These are phyloP conservation scores for Ogataea haglerorum DNA, from an alignment of 805 yeast genomes.

Conservation along the genomic window DNA sequence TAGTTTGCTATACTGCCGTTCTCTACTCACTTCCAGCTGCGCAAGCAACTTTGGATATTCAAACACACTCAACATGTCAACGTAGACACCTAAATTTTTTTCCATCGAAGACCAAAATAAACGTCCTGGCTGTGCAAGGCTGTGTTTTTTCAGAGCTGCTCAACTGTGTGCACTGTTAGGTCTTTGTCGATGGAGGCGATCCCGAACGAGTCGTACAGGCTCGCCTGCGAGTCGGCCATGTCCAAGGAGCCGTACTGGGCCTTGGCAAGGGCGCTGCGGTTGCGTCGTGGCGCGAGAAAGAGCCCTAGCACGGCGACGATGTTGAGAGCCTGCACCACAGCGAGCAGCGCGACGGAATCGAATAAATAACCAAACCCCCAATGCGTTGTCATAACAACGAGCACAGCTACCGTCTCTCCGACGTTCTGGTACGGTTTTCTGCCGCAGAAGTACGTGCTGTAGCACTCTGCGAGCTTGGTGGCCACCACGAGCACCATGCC, in stretches of 20 bases:
- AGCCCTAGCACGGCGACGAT: background rate
- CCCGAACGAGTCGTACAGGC: constrained; percentile 2
- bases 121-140: constrained; percentile 6
- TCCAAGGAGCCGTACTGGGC: constrained; percentile 3
- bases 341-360: background rate
- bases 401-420: constrained; percentile 3
- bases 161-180: constrained; percentile 1
- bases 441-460: constrained; percentile 2
- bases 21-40: constrained; percentile 14
- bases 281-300: background rate
- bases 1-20: background rate
- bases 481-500: constrained; percentile 3
- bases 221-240: background rate
- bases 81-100: constrained; percentile 6
- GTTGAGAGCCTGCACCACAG: constrained; percentile 2
- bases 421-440: background rate
- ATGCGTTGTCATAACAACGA: constrained; percentile 1
- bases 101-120: background rate
- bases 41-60: constrained; percentile 13
- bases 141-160: background rate
- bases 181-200: constrained; percentile 1
- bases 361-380: constrained; percentile 5
- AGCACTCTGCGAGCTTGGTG: constrained; percentile 3
- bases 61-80: constrained; percentile 10
- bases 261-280: background rate